These are phyloP conservation scores for Komagataella populi DNA, from an alignment of 805 yeast species.

Conservation along the genomic window DNA sequence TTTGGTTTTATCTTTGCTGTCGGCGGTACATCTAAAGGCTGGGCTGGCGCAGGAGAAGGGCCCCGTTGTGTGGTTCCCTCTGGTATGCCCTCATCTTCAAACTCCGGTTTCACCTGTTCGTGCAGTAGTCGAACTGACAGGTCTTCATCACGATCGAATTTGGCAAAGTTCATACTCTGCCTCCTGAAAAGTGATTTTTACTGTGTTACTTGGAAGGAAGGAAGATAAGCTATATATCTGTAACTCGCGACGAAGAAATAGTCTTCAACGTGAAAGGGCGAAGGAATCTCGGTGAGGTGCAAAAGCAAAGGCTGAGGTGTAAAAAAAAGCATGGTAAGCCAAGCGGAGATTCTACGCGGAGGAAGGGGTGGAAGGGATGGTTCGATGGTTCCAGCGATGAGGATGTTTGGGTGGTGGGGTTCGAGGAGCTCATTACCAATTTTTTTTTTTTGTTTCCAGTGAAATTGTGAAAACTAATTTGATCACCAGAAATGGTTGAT, in stretches of 20 bases:
- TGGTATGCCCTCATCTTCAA: neutral
- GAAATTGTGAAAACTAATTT: neutral
- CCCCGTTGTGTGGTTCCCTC: neutral
- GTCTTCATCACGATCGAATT: neutral
- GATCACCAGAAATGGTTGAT: slow-evolving; percentile 31
- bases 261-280: too few species aligned
- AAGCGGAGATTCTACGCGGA: neutral
- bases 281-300: too few species aligned
- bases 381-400: neutral
- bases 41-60: neutral
- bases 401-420: neutral
- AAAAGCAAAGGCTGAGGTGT: too few species aligned
- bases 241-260: neutral
- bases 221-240: neutral
- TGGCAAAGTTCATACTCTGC: neutral
- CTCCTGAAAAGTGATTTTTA: neutral
- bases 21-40: neutral
- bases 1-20: neutral
- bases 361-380: neutral
- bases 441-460: neutral
- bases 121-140: neutral
- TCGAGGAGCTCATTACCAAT: slow-evolving; percentile 6
- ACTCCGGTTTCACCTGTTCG: neutral
- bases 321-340: neutral
- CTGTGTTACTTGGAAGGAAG: neutral